These are phyloP conservation scores for Anaeramoeba ignava DNA, from an alignment of 78 protist genomes.

Conservation along the genomic window DNA sequence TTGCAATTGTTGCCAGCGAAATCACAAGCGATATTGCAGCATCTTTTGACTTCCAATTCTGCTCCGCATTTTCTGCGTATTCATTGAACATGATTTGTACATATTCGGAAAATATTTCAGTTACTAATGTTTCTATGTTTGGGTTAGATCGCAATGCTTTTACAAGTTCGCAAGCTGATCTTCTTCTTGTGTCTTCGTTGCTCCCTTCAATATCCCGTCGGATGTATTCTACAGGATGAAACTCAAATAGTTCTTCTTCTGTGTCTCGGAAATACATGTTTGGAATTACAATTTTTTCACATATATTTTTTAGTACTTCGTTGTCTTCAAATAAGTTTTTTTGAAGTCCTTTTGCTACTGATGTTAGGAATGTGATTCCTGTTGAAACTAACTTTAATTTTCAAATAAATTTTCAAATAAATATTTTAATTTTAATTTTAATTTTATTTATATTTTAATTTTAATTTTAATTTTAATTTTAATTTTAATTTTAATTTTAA, in stretches of 20 bases:
- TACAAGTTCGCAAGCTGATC: constrained; percentile 65
- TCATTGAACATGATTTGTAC: constrained; percentile 23
- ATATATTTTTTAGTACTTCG: constrained; percentile 41
- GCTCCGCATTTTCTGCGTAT: constrained; percentile 9
- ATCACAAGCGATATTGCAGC: constrained; percentile 70
- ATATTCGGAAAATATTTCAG: constrained; percentile 37
- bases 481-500: no score
- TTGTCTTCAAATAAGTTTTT: constrained; percentile 38
- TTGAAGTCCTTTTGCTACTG: constrained; percentile 40
- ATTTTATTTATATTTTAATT: constrained; percentile 9
- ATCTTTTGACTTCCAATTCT: constrained; percentile 70
- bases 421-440: background rate
- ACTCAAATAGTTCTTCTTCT: constrained; percentile 68
- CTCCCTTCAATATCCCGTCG: constrained; percentile 80
- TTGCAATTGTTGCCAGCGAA: constrained; percentile 57
- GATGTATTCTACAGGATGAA: constrained; percentile 64
- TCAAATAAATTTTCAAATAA: background rate
- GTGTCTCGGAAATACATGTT: constrained; percentile 50
- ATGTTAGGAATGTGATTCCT: constrained; percentile 54
- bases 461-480: background rate
- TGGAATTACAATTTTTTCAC: constrained; percentile 61
- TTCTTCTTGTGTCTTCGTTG: constrained; percentile 69
- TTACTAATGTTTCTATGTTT: constrained; percentile 41
- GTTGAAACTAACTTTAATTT: constrained; percentile 35
- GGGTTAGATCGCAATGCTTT: constrained; percentile 58